Conservation (phyloP, 768 basidiomycete genomes). For the Lactarius psammicola region DNA sequence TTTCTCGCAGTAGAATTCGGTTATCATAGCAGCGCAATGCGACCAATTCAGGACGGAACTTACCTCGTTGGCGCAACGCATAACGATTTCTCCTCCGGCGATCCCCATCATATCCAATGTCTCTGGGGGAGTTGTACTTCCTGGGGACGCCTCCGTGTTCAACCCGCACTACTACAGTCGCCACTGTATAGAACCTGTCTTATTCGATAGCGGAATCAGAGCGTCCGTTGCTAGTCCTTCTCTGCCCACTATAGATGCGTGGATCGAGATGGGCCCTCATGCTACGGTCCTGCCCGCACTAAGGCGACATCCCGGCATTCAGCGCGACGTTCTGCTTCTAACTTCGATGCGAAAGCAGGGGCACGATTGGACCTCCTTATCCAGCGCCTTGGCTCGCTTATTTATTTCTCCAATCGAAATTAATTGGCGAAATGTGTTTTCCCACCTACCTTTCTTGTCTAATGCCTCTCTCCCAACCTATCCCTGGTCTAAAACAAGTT, state of each 20-base stretch:
- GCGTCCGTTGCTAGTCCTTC: constrained; percentile 37
- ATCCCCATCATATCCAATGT: constrained; percentile 67
- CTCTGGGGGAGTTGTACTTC: constrained; percentile 48
- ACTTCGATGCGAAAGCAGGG: constrained; percentile 50
- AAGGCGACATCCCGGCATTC: constrained; percentile 40
- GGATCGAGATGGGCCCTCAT: constrained; percentile 71
- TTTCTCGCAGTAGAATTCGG: constrained; percentile 57
- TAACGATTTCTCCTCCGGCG: constrained; percentile 46
- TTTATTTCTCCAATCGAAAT: constrained; percentile 44
- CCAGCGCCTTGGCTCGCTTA: constrained; percentile 46
- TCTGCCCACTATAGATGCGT: constrained; percentile 41
- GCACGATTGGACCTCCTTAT: constrained; percentile 46
- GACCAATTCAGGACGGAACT: constrained; percentile 54
- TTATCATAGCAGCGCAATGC: constrained; percentile 68
- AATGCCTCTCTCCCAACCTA: constrained; percentile 61
- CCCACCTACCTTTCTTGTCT: constrained; percentile 39
- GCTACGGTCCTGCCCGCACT: constrained; percentile 57
- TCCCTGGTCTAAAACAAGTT: constrained; percentile 54
- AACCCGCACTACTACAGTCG: constrained; percentile 52
- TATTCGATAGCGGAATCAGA: constrained; percentile 51
- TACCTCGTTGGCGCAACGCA: constrained; percentile 37
- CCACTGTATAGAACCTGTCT: constrained; percentile 59
- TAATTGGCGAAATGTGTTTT: constrained; percentile 57
- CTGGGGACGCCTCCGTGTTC: constrained; percentile 52
- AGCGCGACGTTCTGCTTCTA: constrained; percentile 41